Percentiles rank a stretch among this genome's conserved stretches.
phyloP scores from a whole-genome alignment of 2,329 filamentous ascomycete genomes.

The Neurospora crassa region DNA sequence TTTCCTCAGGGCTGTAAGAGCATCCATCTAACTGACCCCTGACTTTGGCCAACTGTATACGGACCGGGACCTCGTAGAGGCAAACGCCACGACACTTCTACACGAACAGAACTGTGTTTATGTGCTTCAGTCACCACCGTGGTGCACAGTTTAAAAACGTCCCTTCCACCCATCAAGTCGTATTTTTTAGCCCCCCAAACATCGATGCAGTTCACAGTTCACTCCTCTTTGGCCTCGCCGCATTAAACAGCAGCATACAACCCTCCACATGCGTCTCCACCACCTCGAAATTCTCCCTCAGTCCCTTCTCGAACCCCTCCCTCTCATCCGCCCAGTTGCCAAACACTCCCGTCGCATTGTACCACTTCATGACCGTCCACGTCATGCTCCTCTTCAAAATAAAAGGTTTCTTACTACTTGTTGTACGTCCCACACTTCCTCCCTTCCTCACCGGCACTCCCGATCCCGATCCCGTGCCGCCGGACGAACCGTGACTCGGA shows the following conservation, averaged over 20 bases:
- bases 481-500: not conserved
- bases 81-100: not conserved
- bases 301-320: constrained; percentile 24
- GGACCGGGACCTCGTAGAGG: not conserved
- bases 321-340: constrained; percentile 28
- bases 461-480: not conserved
- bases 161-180: not conserved
- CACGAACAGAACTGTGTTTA: not conserved
- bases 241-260: constrained; percentile 28
- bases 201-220: not conserved
- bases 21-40: not conserved
- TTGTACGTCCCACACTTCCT: not conserved
- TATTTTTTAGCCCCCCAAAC: no score
- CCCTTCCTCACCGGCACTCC: not conserved
- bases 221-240: constrained; percentile 19
- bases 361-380: constrained; percentile 20
- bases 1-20: not conserved
- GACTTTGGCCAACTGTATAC: not conserved
- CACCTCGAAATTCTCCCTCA: constrained; percentile 27
- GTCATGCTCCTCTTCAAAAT: constrained; percentile 19
- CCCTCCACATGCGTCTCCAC: constrained; percentile 31
- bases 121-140: not conserved
- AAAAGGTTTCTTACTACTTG: not conserved
- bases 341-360: constrained; percentile 28
- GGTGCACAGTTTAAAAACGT: not conserved